Conservation (phyloP, 2,329 filamentous ascomycete species). For the Ophiosphaerella korrae region DNA sequence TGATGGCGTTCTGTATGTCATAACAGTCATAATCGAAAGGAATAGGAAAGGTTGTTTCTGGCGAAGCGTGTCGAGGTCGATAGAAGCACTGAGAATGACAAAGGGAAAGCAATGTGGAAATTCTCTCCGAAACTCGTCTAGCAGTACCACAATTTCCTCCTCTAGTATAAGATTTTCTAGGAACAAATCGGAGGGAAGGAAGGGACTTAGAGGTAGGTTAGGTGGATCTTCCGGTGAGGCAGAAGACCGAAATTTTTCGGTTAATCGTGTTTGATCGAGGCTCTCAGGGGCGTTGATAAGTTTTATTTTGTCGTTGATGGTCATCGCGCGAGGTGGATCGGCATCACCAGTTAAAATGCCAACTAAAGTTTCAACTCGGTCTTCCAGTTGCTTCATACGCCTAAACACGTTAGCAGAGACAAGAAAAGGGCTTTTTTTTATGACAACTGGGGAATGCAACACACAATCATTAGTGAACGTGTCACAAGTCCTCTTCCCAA, state of each 20-base stretch:
- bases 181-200: conserved; percentile 18
- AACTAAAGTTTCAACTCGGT: conserved; percentile 31
- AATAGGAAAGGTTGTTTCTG: conserved; percentile 43
- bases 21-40: conserved; percentile 37
- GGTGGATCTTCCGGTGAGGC: no score
- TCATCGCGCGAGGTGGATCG: conserved; percentile 1
- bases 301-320: no score
- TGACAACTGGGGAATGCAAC: no score
- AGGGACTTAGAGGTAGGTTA: background rate
- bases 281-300: no score
- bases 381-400: conserved; percentile 29
- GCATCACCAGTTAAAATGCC: conserved; percentile 12
- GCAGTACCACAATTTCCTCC: conserved; percentile 5
- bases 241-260: no score
- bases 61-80: conserved; percentile 14
- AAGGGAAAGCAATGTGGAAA: conserved; percentile 27
- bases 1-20: conserved; percentile 23
- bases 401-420: conserved; percentile 1
- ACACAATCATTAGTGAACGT: no score
- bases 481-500: no score
- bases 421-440: no score
- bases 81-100: conserved; percentile 16
- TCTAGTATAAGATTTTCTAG: conserved; percentile 15
- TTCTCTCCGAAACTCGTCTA: conserved; percentile 18
- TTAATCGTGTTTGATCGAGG: no score